Evolutionary conservation across 768 basidiomycete species (phyloP).

Genomic region (Kwoniella sp.): DNA sequence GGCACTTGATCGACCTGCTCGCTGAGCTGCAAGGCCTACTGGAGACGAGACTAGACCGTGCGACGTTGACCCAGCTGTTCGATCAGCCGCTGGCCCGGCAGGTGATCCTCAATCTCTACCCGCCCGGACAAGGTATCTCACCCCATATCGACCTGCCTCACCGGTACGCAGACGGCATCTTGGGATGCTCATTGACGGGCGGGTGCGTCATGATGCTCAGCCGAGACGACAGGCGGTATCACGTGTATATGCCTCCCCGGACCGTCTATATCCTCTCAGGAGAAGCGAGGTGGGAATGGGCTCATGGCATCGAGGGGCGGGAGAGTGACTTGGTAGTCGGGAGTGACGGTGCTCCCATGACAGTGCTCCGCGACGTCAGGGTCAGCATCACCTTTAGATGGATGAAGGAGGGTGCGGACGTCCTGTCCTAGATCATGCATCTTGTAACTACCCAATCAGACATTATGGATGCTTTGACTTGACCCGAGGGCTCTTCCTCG

Average conservation of each 20-base stretch:
- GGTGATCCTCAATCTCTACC: constrained; percentile 83
- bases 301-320: constrained; percentile 73
- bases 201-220: constrained; percentile 68
- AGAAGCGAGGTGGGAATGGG: constrained; percentile 79
- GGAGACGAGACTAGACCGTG: constrained; percentile 55
- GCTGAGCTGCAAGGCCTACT: constrained; percentile 56
- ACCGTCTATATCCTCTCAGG: constrained; percentile 73
- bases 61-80: constrained; percentile 53
- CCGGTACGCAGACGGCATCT: constrained; percentile 82
- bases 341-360: constrained; percentile 10
- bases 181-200: constrained; percentile 76
- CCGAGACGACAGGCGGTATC: constrained; percentile 21
- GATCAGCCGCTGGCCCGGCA: constrained; percentile 59
- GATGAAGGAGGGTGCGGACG: constrained; percentile 76
- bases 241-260: constrained; percentile 67
- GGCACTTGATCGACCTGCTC: constrained; percentile 57
- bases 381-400: constrained; percentile 83
- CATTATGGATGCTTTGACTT: constrained; percentile 6
- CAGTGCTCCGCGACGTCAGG: constrained; percentile 39
- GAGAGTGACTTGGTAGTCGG: constrained; percentile 62
- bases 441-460: not conserved
- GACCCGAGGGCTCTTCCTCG: constrained; percentile 23
- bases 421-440: constrained; percentile 41
- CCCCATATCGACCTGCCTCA: constrained; percentile 79
- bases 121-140: constrained; percentile 81